Base-by-base conservation (phyloP, 805 yeast genomes). In the Pichia phayaonensis region DNA sequence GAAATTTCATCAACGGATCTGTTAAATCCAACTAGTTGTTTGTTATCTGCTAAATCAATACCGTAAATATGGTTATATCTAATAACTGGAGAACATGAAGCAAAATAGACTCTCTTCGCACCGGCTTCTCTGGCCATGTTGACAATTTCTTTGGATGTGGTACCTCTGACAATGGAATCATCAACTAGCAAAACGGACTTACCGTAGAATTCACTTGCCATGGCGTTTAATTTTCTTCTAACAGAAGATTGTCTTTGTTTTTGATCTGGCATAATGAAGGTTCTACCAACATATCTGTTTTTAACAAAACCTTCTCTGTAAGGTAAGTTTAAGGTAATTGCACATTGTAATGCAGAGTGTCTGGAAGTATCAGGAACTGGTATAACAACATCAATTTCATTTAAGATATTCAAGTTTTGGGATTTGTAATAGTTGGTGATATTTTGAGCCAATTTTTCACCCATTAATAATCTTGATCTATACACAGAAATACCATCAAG, bases 71-170 rank as follows among this genome's bases (percentile, higher is more conserved):
- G 99, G 71, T 94, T 94, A 70, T 74, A 81, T 68, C 99, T 81
- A 61, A 94, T 94, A n/a, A 97, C 95, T 27, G 99, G 99, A 16
- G 99, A 95, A 63, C 97, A 94, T 24, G 96, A 87, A 0, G 99
- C 99, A 67, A 94, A 85, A 66, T 80, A 92, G n/a, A 94, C 99
- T 60, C 82, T 84, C 54, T 79, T 83, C 43, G 99, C 99, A 52
- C 99, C 99, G 6, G 98, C 96, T 68, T 94, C 99, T 60, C 86
- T 79, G n/a, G 99, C 99, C 99, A 94, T 94, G 58, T 83, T 85
- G 34, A 94, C 95, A 57, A 94, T 94, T 72, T 94, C 99, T 66
- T 81, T 86, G 8, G 97, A 90, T 3, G 99, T 94, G 21, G 99
- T 94, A 55, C 99, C 99, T 66, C 99, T 82, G 11, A 94, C 99